Percentiles rank a stretch among this genome's conserved stretches.
phyloP scores from a whole-genome alignment of 2,329 filamentous ascomycete genomes.

The Xylaria sp. region DNA sequence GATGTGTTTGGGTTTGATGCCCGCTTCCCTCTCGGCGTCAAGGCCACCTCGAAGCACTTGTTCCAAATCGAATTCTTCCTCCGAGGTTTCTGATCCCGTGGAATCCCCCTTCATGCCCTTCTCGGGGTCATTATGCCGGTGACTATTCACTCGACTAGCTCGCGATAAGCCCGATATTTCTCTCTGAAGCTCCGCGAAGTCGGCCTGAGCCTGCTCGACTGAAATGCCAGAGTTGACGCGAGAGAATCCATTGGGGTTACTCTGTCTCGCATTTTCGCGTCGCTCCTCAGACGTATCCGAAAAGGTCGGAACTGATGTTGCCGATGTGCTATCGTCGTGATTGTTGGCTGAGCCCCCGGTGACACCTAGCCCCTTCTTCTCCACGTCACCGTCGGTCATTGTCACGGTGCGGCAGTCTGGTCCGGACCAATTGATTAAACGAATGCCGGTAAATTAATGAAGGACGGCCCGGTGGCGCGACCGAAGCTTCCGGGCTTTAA shows the following conservation, averaged over 20 bases:
- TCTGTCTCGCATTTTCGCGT: conserved; percentile 55
- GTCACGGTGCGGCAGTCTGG: conserved; percentile 3
- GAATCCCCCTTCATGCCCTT: conserved; percentile 59
- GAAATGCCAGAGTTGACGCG: conserved; percentile 65
- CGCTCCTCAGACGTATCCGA: conserved; percentile 52
- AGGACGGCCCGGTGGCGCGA: not conserved
- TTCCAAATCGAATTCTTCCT: conserved; percentile 80
- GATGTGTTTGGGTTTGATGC: conserved; percentile 83
- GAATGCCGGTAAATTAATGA: conserved; percentile 7
- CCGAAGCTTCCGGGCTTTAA: conserved; percentile 3
- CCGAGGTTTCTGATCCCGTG: conserved; percentile 58
- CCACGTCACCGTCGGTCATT: conserved; percentile 31
- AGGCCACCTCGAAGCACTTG: conserved; percentile 76
- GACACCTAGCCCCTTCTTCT: conserved; percentile 15
- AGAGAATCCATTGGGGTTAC: conserved; percentile 62
- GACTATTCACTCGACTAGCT: conserved; percentile 57
- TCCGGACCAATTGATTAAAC: conserved; percentile 1
- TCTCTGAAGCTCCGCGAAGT: conserved; percentile 75
- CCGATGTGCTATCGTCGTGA: conserved; percentile 23
- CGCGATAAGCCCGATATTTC: conserved; percentile 69
- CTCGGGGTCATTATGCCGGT: conserved; percentile 64
- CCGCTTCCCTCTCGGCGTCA: conserved; percentile 77
- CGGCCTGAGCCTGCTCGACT: conserved; percentile 73
- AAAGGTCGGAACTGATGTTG: conserved; percentile 41
- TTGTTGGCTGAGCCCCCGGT: conserved; percentile 21